Conservation (phyloP, 2,329 filamentous ascomycete genomes). For the Bipolaris gigantea region DNA sequence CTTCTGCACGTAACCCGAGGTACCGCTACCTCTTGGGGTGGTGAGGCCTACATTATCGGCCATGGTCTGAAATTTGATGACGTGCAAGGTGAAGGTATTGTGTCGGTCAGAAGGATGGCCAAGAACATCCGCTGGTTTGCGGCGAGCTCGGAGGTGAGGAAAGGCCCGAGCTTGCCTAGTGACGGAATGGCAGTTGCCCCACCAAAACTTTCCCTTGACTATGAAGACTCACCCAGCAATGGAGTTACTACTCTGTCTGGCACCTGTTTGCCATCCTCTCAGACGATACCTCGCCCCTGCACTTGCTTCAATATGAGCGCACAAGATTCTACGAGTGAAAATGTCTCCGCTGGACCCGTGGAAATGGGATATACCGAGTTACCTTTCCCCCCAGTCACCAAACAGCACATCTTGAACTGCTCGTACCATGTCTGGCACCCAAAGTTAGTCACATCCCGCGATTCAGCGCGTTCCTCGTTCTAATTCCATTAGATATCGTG, state of each 20-base stretch:
- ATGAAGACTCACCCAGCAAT: constrained; percentile 32
- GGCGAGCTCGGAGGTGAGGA: constrained; percentile 31
- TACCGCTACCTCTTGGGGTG: constrained; percentile 91
- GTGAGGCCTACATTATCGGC: constrained; percentile 95
- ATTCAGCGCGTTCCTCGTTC: neutral
- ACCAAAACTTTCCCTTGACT: constrained; percentile 28
- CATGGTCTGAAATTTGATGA: constrained; percentile 58
- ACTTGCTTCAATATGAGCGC: constrained; percentile 27
- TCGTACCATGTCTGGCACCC: constrained; percentile 93
- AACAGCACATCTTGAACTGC: constrained; percentile 88
- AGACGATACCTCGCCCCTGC: neutral
- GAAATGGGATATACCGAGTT: constrained; percentile 45
- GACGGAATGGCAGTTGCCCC: constrained; percentile 24
- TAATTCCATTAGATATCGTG: constrained; percentile 64
- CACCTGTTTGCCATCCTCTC: neutral
- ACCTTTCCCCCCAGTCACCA: constrained; percentile 80
- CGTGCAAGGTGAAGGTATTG: neutral
- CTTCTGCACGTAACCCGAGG: constrained; percentile 95
- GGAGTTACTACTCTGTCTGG: constrained; percentile 17
- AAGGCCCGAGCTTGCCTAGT: constrained; percentile 21
- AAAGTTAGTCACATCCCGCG: constrained; percentile 52
- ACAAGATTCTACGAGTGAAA: constrained; percentile 1
- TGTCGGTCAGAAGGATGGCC: neutral
- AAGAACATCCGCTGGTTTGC: constrained; percentile 2
- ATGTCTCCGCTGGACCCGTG: constrained; percentile 2